These are phyloP conservation scores for Kwoniella dejecticola DNA, from an alignment of 768 basidiomycete species.

Conservation along the genomic window DNA sequence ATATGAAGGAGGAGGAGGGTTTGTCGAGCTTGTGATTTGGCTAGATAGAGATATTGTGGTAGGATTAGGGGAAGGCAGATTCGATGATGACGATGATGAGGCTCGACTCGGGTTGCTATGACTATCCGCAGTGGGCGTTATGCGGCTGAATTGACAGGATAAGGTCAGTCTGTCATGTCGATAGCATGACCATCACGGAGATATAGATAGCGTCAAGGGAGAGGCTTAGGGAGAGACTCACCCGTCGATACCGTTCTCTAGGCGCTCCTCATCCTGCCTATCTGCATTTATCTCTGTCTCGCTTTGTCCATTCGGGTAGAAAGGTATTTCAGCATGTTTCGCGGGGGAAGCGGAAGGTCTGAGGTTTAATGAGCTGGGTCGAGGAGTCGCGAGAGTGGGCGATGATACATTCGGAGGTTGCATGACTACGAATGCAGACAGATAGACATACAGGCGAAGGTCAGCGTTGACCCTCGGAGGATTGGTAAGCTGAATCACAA, in stretches of 20 bases:
- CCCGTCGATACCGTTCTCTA: constrained; percentile 12
- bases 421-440: constrained; percentile 10
- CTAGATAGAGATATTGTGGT: constrained; percentile 16
- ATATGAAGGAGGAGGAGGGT: constrained; percentile 11
- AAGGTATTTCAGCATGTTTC: background rate
- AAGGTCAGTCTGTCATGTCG: background rate
- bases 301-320: background rate
- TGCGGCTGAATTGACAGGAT: background rate
- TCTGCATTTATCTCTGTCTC: background rate
- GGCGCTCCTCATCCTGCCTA: background rate
- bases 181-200: background rate
- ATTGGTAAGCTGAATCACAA: too few relatives aligned
- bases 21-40: constrained; percentile 5
- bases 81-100: constrained; percentile 7
- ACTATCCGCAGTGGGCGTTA: constrained; percentile 19
- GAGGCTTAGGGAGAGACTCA: background rate
- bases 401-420: constrained; percentile 16
- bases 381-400: constrained; percentile 17
- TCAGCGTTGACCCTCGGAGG: too few relatives aligned
- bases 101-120: constrained; percentile 5
- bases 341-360: background rate
- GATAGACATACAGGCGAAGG: background rate
- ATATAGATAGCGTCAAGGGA: background rate
- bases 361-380: constrained; percentile 10
- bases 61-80: constrained; percentile 17